A percentile compares a stretch with the other conserved stretches of the same genome.
Conservation (phyloP, 306 rosid genomes). For the Malus asiatica region DNA sequence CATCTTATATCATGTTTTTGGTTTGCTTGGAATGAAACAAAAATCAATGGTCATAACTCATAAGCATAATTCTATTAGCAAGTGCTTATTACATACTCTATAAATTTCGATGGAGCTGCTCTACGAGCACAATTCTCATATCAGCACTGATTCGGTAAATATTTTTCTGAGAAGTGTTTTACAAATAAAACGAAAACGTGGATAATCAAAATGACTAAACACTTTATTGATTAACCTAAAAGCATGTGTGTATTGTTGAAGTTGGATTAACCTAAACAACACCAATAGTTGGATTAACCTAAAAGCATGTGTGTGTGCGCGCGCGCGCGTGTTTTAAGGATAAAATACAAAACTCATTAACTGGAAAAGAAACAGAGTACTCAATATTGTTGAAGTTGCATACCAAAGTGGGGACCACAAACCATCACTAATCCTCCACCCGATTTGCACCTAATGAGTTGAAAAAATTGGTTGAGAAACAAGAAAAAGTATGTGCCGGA, state of each 20-base stretch:
- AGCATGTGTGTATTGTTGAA: too few species aligned
- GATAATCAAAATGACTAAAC: too few species aligned
- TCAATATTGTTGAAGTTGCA: conserved; percentile 12
- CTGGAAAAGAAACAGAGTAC: not conserved
- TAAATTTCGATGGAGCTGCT: not conserved
- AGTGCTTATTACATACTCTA: not conserved
- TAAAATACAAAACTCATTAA: not conserved
- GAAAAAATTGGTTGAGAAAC: conserved; percentile 14
- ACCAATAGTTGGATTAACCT: too few species aligned
- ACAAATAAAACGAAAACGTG: not conserved
- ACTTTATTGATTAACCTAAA: not conserved
- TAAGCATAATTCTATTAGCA: not conserved
- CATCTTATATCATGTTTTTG: not conserved
- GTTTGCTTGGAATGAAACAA: conserved; percentile 28
- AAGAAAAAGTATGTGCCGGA: not conserved
- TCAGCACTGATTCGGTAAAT: too few species aligned
- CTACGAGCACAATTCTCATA: too few species aligned
- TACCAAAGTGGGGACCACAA: conserved; percentile 48
- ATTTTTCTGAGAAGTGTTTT: not conserved
- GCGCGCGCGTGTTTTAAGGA: too few species aligned
- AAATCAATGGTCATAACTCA: conserved; percentile 1
- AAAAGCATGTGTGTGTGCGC: too few species aligned
- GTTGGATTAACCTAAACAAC: too few species aligned
- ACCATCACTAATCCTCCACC: conserved; percentile 23
- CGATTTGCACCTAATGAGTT: conserved; percentile 49